Evolutionary conservation across 2,329 filamentous ascomycete genomes (phyloP), one percentile per base, ranked within the genome.

Genomic region (Penicillium sp.): DNA sequence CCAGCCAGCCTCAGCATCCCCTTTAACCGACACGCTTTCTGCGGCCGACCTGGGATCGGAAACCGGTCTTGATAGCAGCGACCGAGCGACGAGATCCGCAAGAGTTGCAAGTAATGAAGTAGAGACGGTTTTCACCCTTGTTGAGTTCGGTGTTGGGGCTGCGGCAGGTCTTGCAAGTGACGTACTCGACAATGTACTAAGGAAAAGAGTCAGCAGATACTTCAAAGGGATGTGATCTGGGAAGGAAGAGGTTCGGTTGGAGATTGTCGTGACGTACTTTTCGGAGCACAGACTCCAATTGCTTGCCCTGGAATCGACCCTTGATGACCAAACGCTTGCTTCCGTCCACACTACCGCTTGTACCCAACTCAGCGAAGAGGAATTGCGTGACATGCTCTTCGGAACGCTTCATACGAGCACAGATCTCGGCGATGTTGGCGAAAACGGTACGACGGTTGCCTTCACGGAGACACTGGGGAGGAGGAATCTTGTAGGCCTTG

Each of bases 391-490:
- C 87, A 76, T 96, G 93, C 75, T 98, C 93, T 67, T 97, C 91
- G 55, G 88, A 90, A 71, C 93, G 84, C 84, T 98, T 98, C 90
- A 98, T 97, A 64, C 91, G 84, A 81, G 95, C 95, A 81, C 90
- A 95, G 66, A 98, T 97, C 70, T 98, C 93, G 69, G 89, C 83
- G 67, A 98, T 93, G 78, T 98, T 98, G 78, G 91, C 93, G 66
- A 98, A 98, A 66, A 98, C 95, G 54, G 93, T 98, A 85, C 95
- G 95, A 83, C 95, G 94, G 84, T 98, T 98, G 71, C 93, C 93
- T 90, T 98, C 93, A 76, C 93, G 90, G 67, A 97, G 83, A 76
- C 93, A 97, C 78, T 98, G 93, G 43, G 93, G 93, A 45, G 93
- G 93, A 45, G 93, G 93, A 61, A 98, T 98, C 83, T 97, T 97